Percentiles rank a stretch among this genome's conserved stretches.
Conservation (phyloP, 108 stramenopile genomes). For the Stephanodiscus minutulus region DNA sequence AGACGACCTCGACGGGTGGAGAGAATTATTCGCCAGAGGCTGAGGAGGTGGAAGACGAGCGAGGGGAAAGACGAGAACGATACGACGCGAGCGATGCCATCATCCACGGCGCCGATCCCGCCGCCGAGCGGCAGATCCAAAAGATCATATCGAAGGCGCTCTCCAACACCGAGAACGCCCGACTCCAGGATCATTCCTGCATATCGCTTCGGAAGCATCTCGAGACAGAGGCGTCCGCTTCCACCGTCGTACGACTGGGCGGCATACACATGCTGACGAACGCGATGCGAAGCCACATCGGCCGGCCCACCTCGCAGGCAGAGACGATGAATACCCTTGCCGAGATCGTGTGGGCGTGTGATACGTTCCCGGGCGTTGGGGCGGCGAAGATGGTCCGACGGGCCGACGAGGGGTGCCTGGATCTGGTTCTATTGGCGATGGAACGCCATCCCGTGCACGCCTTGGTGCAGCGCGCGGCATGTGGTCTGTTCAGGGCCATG, state of each 20-base stretch:
- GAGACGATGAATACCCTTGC: constrained; percentile 28
- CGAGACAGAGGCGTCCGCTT: not conserved
- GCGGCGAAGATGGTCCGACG: not conserved
- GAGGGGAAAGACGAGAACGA: too few species aligned
- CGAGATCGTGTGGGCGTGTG: constrained; percentile 25
- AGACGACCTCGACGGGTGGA: not conserved
- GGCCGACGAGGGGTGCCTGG: constrained; percentile 17
- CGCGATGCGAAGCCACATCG: constrained; percentile 22
- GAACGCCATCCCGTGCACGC: constrained; percentile 20
- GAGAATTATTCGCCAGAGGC: not conserved
- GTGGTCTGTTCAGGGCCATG: constrained; percentile 21
- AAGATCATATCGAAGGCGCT: constrained; percentile 19
- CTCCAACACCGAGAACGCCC: not conserved
- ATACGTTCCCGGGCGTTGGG: constrained; percentile 14
- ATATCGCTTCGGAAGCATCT: constrained; percentile 18
- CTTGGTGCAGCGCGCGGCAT: constrained; percentile 21
- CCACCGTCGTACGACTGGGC: constrained; percentile 6
- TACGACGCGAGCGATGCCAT: not conserved
- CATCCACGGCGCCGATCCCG: not conserved
- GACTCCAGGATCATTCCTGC: constrained; percentile 13
- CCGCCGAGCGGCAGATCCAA: not conserved
- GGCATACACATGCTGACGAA: constrained; percentile 17
- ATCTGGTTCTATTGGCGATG: constrained; percentile 19
- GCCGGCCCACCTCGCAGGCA: constrained; percentile 12
- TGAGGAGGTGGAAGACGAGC: not conserved